Evolutionary conservation across 176 grass and related monocot species (phyloP).

Genomic region (Juncus inflexus): DNA sequence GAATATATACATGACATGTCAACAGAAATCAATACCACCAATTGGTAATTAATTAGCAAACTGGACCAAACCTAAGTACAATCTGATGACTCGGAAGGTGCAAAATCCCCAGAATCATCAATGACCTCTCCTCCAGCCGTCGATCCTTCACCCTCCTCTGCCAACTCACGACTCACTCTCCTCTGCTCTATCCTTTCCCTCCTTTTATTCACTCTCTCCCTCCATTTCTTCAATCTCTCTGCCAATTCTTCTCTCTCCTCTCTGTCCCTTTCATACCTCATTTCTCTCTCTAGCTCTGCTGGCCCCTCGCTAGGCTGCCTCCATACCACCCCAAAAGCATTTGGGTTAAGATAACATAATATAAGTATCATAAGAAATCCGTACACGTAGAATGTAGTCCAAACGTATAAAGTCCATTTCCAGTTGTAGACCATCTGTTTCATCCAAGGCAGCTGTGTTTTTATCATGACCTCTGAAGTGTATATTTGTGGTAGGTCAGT

Average conservation of each 20-base stretch:
- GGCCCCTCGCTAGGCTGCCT: neutral
- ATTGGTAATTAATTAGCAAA: no score
- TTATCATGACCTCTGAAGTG: conserved; percentile 28
- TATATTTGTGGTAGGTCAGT: conserved; percentile 41
- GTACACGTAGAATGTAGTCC: conserved; percentile 36
- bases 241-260: conserved; percentile 22
- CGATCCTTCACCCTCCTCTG: conserved; percentile 13
- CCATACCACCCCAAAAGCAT: conserved; percentile 3
- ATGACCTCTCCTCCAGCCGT: conserved; percentile 5
- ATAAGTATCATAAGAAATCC: conserved; percentile 29
- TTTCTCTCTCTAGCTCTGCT: neutral
- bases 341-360: conserved; percentile 33
- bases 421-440: conserved; percentile 34
- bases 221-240: conserved; percentile 26
- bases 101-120: conserved; percentile 14
- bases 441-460: conserved; percentile 32
- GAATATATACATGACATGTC: no score
- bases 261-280: neutral
- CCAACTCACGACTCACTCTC: neutral
- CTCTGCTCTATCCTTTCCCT: conserved; percentile 11
- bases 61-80: conserved; percentile 1
- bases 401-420: conserved; percentile 40
- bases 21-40: no score
- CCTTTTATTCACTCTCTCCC: conserved; percentile 33
- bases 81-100: conserved; percentile 8